Evolutionary conservation across 1,284 basidiomycete genomes (phyloP), one percentile per base, ranked within the genome.

Genomic region (Bondarzewia mesenterica): DNA sequence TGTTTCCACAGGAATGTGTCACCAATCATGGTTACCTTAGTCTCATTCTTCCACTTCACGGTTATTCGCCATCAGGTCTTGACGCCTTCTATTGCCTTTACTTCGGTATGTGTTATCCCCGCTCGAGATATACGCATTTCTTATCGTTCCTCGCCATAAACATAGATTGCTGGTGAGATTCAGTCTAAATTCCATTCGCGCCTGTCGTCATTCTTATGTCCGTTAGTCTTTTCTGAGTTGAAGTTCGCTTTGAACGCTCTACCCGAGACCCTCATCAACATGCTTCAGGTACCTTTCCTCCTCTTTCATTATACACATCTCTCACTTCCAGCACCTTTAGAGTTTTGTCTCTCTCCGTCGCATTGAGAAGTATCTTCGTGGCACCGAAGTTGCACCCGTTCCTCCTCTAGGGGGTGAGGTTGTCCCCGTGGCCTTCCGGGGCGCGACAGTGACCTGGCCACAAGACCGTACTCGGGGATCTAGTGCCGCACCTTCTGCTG

Each of bases 391-490:
- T 14, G 63, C 72, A 1, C 62, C 72, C 0, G 80, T 85, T 5
- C 72, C 73, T 14, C 77, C 80, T 7, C 64, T 86, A 8, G 66
- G 73, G n/a, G 65, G 73, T 23, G 75, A 80, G 52, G 70, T 73
- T 2, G 71, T 74, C 43, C 74, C 67, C 1, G 85, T 96, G 52
- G 74, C 81, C 1, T 77, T 95, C 54, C 83, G 82, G 57, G 86
- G 84, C 5, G 91, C 90, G 10, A 95, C 90, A 0, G 74, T 92
- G 47, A 91, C 91, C 0, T 96, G 93, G 93, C 89, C 93, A 0
- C 80, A 83, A 61, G 85, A 89, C 53, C 78, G 84, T 38, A 50
- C 65, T 8, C 69, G 70, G 16, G 57, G 45, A 18, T 12, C 47
- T 6, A 82, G 80, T 58, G 62, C 61, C 7, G 64, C 74, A 1